Evolutionary conservation across 768 basidiomycete species (phyloP), one percentile per base, ranked within the genome.

Genomic region (Termitomyces sp.): DNA sequence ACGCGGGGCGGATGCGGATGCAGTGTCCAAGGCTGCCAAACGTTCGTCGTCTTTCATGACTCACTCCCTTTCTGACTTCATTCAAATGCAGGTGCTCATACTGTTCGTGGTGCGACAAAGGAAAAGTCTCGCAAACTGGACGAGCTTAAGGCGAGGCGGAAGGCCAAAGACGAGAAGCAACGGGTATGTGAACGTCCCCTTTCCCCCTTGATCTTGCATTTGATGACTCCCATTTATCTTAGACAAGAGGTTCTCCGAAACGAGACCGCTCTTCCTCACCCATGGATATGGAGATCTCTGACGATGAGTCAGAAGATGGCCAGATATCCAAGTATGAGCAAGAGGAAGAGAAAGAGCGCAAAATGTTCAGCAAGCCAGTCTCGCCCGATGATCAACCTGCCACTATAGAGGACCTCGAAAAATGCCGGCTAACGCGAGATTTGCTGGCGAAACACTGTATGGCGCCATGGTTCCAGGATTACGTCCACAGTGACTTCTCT

Each of bases 101-200:
- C 84, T 3, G 76, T 76, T 6, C 81, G 88, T 51, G 90, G 89
- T 6, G 83, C 83, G 2, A 91, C 89, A 0, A 92, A 89, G 68
- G 90, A 93, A 71, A 93, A 93, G 75, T 78, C 80, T 4, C 80
- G 81, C 55, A 90, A 87, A 67, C 78, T 94, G 9, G 89, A 89
- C 60, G 94, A 94, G 69, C 78, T 97, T 30, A 95, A 90, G 73
- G 91, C 89, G 6, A 88, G 80, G 66, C 82, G 95, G 37, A 91
- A 88, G 66, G 93, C 92, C 9, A 95, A 94, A 73, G 92, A 88
- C 63, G 92, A 95, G 71, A 88, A 89, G 72, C 89, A 87, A 70
- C 82, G 87, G 60, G 95, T 94, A 71, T 62, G 85, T 70, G 27
- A 54, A 53, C 20, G 47, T 22, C 22, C 46, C 42, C 6, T 24